phyloP scores from a whole-genome alignment of 495 filamentous ascomycete genomes.

The Thozetella sp. region DNA sequence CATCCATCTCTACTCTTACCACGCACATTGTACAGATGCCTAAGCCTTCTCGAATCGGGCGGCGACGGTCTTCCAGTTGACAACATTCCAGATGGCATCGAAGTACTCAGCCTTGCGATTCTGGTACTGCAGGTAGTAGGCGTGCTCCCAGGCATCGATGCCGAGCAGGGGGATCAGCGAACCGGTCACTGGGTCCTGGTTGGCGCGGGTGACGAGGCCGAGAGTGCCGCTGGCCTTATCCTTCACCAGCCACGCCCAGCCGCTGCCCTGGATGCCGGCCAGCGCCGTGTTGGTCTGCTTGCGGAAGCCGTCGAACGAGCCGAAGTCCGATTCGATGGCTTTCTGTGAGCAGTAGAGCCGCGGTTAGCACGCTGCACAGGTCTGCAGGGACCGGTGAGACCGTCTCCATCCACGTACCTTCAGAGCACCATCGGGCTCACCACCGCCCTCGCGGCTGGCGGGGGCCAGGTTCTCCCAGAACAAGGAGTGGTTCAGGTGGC shows the following conservation, averaged over 20 bases:
- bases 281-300: constrained; percentile 83
- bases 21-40: no score
- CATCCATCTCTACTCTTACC: background rate
- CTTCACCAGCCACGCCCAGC: constrained; percentile 96
- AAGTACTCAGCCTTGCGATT: constrained; percentile 99
- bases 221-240: constrained; percentile 81
- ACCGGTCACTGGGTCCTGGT: constrained; percentile 87
- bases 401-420: constrained; percentile 28
- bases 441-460: constrained; percentile 67
- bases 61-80: constrained; percentile 94
- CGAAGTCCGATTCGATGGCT: constrained; percentile 79
- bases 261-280: constrained; percentile 89
- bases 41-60: constrained; percentile 67
- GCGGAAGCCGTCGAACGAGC: constrained; percentile 74
- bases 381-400: background rate
- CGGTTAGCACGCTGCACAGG: background rate
- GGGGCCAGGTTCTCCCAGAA: constrained; percentile 99
- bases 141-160: constrained; percentile 86
- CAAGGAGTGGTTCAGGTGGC: constrained; percentile 90
- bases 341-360: constrained; percentile 27
- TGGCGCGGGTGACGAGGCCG: constrained; percentile 72
- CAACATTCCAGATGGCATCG: constrained; percentile 91
- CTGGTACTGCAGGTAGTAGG: constrained; percentile 84
- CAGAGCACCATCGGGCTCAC: constrained; percentile 63
- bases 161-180: constrained; percentile 77